Evolutionary conservation across 257 asterid species (phyloP).

Genomic region (Solanum corneliomulleri): DNA sequence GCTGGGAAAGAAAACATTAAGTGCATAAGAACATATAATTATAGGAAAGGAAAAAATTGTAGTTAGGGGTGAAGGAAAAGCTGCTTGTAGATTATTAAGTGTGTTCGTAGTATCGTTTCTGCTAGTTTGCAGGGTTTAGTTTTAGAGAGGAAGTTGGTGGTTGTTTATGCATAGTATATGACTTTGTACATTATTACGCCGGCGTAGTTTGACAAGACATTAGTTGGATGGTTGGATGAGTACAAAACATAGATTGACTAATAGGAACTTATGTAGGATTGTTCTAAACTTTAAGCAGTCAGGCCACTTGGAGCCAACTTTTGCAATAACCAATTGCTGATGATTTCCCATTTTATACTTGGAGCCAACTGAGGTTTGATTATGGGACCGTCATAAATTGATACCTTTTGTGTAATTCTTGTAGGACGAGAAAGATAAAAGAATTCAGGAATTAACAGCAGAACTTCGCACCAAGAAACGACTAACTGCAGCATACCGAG

Average conservation of each 20-base stretch:
- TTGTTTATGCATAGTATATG: neutral
- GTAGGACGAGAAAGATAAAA: constrained; percentile 72
- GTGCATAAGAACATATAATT: neutral
- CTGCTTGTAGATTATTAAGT: neutral
- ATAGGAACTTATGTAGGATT: neutral
- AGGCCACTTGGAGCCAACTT: neutral
- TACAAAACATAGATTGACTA: neutral
- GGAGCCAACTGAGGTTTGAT: neutral
- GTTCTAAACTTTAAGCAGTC: neutral
- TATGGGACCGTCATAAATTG: neutral
- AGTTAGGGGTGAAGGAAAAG: neutral
- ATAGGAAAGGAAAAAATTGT: neutral
- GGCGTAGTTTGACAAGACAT: neutral
- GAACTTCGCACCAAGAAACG: constrained; percentile 59
- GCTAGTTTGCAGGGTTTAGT: neutral
- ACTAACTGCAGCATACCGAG: constrained; percentile 52
- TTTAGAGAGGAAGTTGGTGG: neutral
- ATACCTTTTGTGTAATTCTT: constrained; percentile 2
- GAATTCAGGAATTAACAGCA: constrained; percentile 62
- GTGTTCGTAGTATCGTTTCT: neutral
- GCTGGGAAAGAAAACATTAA: neutral
- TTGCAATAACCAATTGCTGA: neutral
- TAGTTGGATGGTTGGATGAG: neutral
- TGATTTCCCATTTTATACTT: neutral
- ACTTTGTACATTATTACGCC: neutral